Conservation (phyloP, 805 yeast species). For the Candida sakaeoensis region DNA sequence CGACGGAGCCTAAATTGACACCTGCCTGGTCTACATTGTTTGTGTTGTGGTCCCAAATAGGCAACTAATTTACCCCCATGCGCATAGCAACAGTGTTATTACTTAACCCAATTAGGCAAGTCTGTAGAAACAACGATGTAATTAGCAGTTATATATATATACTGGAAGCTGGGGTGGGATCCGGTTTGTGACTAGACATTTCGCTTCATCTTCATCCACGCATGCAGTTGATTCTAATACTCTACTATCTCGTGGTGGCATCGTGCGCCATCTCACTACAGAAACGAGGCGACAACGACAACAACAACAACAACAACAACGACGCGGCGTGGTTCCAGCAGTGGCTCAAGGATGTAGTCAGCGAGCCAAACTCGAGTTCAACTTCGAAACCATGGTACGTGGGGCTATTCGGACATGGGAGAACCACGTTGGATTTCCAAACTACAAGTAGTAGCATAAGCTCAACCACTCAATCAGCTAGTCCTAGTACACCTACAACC, state of each 20-base stretch:
- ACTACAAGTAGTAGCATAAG: too few relatives aligned
- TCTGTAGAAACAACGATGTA: neutral
- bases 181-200: too few relatives aligned
- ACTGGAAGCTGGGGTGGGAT: too few relatives aligned
- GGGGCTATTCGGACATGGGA: slow-evolving; percentile 2
- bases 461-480: too few relatives aligned
- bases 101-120: neutral
- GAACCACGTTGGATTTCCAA: slow-evolving; percentile 5
- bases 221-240: neutral
- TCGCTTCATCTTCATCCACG: too few relatives aligned
- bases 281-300: neutral
- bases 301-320: too few relatives aligned
- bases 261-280: neutral
- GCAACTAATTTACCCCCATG: neutral
- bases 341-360: too few relatives aligned
- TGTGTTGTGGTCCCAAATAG: neutral
- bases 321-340: too few relatives aligned
- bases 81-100: slow-evolving; percentile 2
- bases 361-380: neutral
- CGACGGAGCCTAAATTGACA: neutral
- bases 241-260: neutral
- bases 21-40: neutral
- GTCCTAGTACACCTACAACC: too few relatives aligned
- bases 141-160: neutral
- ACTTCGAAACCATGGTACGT: neutral